Evolutionary conservation across 2,329 filamentous ascomycete genomes (phyloP).

Genomic region (Colletotrichum karsti): DNA sequence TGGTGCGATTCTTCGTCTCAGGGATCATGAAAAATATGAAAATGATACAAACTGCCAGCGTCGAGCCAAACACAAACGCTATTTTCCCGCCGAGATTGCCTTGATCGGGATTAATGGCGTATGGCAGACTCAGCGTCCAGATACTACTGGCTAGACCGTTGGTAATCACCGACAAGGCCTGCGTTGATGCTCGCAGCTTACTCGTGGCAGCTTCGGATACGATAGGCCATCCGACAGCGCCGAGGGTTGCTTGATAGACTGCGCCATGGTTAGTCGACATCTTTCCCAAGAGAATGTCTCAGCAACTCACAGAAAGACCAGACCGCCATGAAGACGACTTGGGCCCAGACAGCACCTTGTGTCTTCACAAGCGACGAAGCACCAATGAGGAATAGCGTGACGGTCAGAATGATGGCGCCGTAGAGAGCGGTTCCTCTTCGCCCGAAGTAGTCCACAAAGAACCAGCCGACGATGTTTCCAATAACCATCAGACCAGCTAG

Average conservation of each 20-base stretch:
- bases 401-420: not conserved
- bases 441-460: not conserved
- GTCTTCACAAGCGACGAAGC: not conserved
- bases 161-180: not conserved
- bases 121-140: not conserved
- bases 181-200: slow-evolving; percentile 33
- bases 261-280: slow-evolving; percentile 22
- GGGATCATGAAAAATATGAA: slow-evolving; percentile 34
- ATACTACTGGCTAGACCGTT: not conserved
- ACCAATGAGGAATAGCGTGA: not conserved
- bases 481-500: not conserved
- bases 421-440: not conserved
- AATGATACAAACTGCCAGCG: slow-evolving; percentile 16
- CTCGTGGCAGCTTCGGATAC: not conserved
- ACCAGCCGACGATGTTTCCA: not conserved
- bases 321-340: not conserved
- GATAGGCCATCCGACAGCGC: not conserved
- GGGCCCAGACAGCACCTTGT: not conserved
- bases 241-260: not conserved
- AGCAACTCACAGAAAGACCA: not conserved
- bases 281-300: not conserved
- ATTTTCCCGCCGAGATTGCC: not conserved
- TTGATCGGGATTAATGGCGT: not conserved
- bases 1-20: slow-evolving; percentile 33
- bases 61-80: slow-evolving; percentile 29